Conservation (phyloP, 2,329 filamentous ascomycete species). For the Onygenales sp. region DNA sequence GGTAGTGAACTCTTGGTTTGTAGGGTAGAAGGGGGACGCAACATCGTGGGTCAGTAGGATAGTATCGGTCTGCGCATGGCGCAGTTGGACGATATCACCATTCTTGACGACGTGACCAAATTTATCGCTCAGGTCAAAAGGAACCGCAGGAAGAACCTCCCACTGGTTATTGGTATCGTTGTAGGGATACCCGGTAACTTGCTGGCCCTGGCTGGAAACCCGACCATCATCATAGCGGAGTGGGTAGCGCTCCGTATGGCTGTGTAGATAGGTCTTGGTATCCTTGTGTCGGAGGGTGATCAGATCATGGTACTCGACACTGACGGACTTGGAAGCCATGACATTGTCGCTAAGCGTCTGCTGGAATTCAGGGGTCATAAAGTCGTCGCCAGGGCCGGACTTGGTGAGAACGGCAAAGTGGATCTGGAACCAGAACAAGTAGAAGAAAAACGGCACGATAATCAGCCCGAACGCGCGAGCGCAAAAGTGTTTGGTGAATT, state of each 20-base stretch:
- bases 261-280: constrained; percentile 92
- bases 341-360: constrained; percentile 91
- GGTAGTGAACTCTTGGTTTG: constrained; percentile 97
- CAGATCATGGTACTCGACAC: constrained; percentile 80
- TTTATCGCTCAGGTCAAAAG: constrained; percentile 44
- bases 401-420: constrained; percentile 83
- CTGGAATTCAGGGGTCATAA: constrained; percentile 98
- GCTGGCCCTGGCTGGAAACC: constrained; percentile 94
- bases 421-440: constrained; percentile 99
- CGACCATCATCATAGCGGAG: constrained; percentile 94
- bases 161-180: constrained; percentile 99
- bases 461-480: constrained; percentile 82
- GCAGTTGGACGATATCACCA: constrained; percentile 75
- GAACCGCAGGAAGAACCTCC: constrained; percentile 69
- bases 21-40: constrained; percentile 89
- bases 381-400: constrained; percentile 93
- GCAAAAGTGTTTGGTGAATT: constrained; percentile 81
- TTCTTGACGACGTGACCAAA: constrained; percentile 62
- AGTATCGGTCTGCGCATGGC: constrained; percentile 76
- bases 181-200: constrained; percentile 95
- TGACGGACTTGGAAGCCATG: constrained; percentile 78
- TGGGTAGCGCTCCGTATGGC: constrained; percentile 79
- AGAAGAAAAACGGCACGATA: constrained; percentile 89
- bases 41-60: constrained; percentile 91
- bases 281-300: constrained; percentile 93